Evolutionary conservation across 1,284 basidiomycete species (phyloP), one percentile per base, ranked within the genome.

Genomic region (Vanrija sp.): DNA sequence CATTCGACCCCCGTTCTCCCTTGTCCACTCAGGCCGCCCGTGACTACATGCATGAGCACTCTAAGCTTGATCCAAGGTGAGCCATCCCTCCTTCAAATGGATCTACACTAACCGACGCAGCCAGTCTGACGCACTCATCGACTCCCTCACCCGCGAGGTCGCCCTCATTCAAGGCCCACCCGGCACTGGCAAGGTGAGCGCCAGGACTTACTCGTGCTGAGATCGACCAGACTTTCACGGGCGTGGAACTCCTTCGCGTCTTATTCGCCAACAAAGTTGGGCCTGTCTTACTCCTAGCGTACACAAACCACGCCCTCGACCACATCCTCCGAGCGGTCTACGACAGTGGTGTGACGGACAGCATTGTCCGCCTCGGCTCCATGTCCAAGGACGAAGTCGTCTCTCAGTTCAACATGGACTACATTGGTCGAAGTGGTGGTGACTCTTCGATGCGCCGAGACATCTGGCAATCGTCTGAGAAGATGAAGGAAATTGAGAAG

Each of bases 271-370:
- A 81, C 60, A 61, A 71, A 0, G 64, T 80, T 25, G 73, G 76
- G 0, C 85, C 83, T 0, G 82, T 87, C 49, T 74, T 86, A 14
- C 76, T 87, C 76, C 84, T 88, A 43, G 84, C 84, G 0, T 85
- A 83, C 68, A 88, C 86, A 0, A 88, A 88, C 62, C 87, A 88
- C 56, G 85, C 86, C 0, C 76, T 88, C 0, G 86, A 88, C 56
- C 84, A 87, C 56, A 80, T 87, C 69, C 75, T 88, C 3, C 72
- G 76, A 8, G 81, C 82, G 0, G 78, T 87, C 3, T 73, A 87
- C 3, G 83, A 87, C 57, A 80, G 80, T 0, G 68, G 70, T 0
- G 85, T 88, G 50, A 87, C 85, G 0, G 69, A 74, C 0, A 78
- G 82, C 37, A 78, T 88, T 23, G 81, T 86, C 10, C 82, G 86